Evolutionary conservation across 164 flowering plant genomes (phyloP).

Genomic region (Vitis rotundifolia): DNA sequence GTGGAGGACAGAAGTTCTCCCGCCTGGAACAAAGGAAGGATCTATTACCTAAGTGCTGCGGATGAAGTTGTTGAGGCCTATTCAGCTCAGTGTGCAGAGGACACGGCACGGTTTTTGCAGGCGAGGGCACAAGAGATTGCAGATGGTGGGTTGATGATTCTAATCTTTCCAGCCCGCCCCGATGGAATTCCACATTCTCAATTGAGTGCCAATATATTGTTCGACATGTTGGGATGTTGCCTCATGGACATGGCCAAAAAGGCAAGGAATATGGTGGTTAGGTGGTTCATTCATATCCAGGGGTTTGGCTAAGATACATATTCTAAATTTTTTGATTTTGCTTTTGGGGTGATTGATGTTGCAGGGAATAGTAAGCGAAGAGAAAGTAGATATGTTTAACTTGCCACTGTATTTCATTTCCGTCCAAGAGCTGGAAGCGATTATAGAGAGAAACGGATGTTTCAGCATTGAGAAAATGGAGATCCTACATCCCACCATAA

Average conservation of each 20-base stretch:
- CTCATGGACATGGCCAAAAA: slow-evolving; percentile 21
- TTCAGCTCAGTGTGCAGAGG: slow-evolving; percentile 1
- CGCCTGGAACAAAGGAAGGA: slow-evolving; percentile 16
- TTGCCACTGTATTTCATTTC: neutral
- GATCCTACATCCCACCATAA: neutral
- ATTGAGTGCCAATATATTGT: neutral
- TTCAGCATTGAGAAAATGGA: slow-evolving; percentile 10
- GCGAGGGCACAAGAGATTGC: slow-evolving; percentile 3
- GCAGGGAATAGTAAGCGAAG: slow-evolving; percentile 15
- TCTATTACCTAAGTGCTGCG: neutral
- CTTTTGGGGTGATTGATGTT: neutral
- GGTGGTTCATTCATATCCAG: too few relatives aligned
- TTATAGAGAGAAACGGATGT: slow-evolving; percentile 6
- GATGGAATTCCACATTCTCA: slow-evolving; percentile 12
- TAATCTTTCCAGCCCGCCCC: slow-evolving; percentile 3
- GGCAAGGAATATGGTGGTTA: neutral
- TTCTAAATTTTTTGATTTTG: neutral
- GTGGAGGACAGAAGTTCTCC: slow-evolving; percentile 6
- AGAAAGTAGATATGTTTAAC: slow-evolving; percentile 15
- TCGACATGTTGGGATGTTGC: slow-evolving; percentile 5
- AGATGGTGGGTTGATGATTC: slow-evolving; percentile 11
- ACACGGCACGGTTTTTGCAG: neutral
- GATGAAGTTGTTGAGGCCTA: slow-evolving; percentile 8
- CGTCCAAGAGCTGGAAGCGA: neutral
- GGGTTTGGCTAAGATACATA: neutral